phyloP scores from a whole-genome alignment of 192 early-diverging fungal species.

The Coemansia sp. region DNA sequence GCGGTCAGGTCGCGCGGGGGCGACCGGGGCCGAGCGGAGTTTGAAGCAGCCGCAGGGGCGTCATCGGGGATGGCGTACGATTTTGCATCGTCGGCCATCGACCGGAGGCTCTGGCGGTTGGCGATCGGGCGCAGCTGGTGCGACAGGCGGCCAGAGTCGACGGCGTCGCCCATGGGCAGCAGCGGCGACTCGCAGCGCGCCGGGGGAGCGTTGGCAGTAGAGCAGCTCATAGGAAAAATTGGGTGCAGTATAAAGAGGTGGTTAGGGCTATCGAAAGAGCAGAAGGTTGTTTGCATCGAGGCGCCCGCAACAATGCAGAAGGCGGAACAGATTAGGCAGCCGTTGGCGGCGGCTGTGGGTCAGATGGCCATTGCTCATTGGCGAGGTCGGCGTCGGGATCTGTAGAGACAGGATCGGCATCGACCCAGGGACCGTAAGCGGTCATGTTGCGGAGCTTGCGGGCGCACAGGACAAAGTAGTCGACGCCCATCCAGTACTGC shows the following conservation, averaged over 20 bases:
- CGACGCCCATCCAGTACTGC: constrained; percentile 44
- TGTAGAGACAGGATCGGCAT: constrained; percentile 33
- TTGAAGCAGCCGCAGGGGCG: no score
- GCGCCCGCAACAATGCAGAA: no score
- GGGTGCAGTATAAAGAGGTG: no score
- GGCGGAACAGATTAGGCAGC: no score
- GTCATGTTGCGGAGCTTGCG: constrained; percentile 49
- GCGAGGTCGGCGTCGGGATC: constrained; percentile 27
- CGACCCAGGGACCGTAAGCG: constrained; percentile 35
- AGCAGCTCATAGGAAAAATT: no score
- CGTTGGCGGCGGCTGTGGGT: no score
- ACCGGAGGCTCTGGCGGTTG: constrained; percentile 39
- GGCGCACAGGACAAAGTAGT: constrained; percentile 43
- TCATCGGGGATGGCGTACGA: constrained; percentile 43
- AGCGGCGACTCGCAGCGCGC: constrained; percentile 47
- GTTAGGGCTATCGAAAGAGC: no score
- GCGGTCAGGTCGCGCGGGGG: constrained; percentile 30
- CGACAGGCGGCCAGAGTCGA: constrained; percentile 31
- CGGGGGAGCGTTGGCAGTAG: constrained; percentile 1
- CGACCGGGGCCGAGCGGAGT: background rate
- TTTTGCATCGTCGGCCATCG: constrained; percentile 31
- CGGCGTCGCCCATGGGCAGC: constrained; percentile 42
- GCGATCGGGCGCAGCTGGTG: constrained; percentile 24
- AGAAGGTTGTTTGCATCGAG: no score
- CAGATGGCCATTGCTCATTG: constrained; percentile 17